phyloP scores from a whole-genome alignment of 2,329 filamentous ascomycete species.

The Cordyceps militaris region DNA sequence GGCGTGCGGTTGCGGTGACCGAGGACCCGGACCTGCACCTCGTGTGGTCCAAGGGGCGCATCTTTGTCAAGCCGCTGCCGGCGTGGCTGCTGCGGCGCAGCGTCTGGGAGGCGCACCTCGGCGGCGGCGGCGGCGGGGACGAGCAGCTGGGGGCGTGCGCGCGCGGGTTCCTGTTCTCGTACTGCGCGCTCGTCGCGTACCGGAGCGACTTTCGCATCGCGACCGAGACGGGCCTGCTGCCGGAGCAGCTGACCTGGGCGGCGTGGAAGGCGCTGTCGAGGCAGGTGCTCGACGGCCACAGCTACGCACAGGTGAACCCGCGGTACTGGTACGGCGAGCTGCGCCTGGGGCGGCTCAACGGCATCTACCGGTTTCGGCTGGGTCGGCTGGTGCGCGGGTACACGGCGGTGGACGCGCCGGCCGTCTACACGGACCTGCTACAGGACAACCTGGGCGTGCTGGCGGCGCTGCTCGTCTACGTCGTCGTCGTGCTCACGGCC shows the following conservation, averaged over 20 bases:
- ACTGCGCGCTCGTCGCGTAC: background rate
- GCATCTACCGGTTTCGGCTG: background rate
- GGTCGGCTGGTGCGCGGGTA: background rate
- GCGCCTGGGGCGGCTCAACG: background rate
- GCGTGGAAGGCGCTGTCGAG: background rate
- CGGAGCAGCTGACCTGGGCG: background rate
- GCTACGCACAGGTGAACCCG: background rate
- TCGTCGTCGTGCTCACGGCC: background rate
- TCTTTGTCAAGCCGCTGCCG: background rate
- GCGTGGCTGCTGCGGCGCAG: background rate
- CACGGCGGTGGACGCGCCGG: background rate
- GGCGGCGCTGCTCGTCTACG: background rate
- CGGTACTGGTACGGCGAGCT: background rate
- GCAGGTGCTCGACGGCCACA: background rate
- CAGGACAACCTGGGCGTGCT: background rate
- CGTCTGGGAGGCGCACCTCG: background rate
- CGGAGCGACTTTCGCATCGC: background rate
- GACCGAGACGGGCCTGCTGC: background rate
- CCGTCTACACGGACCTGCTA: background rate
- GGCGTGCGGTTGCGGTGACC: background rate
- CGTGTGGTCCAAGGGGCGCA: background rate
- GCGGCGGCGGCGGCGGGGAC: background rate
- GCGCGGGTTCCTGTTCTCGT: background rate
- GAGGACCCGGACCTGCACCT: background rate
- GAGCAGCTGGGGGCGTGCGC: background rate